Conservation (phyloP, 495 filamentous ascomycete genomes). For the Hypoxylon cercidicola region DNA sequence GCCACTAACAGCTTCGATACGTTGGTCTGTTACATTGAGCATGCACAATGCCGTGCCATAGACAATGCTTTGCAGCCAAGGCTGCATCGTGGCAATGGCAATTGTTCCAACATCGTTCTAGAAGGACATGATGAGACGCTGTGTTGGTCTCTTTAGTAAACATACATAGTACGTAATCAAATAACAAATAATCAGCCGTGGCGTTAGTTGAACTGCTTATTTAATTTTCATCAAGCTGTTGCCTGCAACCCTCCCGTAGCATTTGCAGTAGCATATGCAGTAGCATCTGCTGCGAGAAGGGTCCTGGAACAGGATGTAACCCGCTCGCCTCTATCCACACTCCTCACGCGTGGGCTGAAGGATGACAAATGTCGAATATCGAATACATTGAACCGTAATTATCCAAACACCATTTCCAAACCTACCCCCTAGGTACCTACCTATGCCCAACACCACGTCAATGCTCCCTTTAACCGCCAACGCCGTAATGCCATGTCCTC, state of each 20-base stretch:
- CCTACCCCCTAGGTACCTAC: too few relatives aligned
- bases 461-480: constrained; percentile 30
- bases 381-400: constrained; percentile 29
- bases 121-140: constrained; percentile 18
- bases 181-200: too few relatives aligned
- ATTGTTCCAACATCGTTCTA: constrained; percentile 32
- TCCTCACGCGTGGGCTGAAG: background rate
- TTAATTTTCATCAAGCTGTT: constrained; percentile 15
- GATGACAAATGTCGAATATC: constrained; percentile 12
- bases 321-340: constrained; percentile 14
- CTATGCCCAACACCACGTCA: constrained; percentile 23
- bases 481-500: constrained; percentile 33
- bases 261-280: too few relatives aligned
- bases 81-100: constrained; percentile 20
- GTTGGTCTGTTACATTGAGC: constrained; percentile 22
- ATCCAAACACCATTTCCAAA: constrained; percentile 18
- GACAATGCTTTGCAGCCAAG: constrained; percentile 21
- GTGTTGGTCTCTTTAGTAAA: constrained; percentile 21
- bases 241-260: constrained; percentile 16
- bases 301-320: constrained; percentile 20
- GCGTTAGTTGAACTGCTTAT: constrained; percentile 3
- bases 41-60: constrained; percentile 12
- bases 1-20: constrained; percentile 8
- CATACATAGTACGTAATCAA: background rate
- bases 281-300: constrained; percentile 29